phyloP scores from a whole-genome alignment of 371 early-diverging fungal species.

The Apophysomyces elegans region DNA sequence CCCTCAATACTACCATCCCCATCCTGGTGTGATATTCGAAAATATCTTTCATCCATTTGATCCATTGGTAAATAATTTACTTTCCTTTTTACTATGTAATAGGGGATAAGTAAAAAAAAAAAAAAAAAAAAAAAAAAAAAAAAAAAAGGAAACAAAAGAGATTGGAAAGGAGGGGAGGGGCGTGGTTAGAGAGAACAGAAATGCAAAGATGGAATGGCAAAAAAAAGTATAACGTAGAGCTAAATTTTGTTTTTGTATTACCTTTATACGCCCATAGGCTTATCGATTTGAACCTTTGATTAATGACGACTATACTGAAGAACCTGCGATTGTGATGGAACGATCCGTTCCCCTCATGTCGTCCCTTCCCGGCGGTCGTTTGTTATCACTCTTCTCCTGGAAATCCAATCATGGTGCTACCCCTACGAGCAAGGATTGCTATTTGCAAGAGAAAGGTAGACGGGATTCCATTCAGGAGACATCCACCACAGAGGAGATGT shows the following conservation, averaged over 20 bases:
- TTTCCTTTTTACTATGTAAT: neutral
- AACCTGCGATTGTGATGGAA: slow-evolving; percentile 48
- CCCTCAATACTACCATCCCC: slow-evolving; percentile 53
- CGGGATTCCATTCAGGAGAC: neutral
- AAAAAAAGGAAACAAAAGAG: neutral
- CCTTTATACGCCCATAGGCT: slow-evolving; percentile 23
- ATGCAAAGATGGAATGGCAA: too few species aligned
- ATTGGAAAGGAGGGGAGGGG: too few species aligned
- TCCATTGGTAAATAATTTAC: slow-evolving; percentile 44
- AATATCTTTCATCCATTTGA: slow-evolving; percentile 75
- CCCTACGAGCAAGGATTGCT: neutral
- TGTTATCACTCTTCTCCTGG: slow-evolving; percentile 38
- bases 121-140: slow-evolving; percentile 1
- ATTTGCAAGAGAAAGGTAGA: neutral
- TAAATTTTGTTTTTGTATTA: too few species aligned
- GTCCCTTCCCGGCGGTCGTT: slow-evolving; percentile 30
- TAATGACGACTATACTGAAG: slow-evolving; percentile 42
- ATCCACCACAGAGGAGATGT: neutral
- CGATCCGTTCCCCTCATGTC: slow-evolving; percentile 38
- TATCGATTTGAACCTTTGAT: slow-evolving; percentile 54
- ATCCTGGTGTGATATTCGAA: slow-evolving; percentile 51
- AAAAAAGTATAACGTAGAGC: too few species aligned
- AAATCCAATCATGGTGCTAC: neutral
- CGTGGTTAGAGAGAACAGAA: too few species aligned
- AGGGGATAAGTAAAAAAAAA: neutral